Evolutionary conservation across 345 rosid genomes (phyloP), one percentile per base, ranked within the genome.

Genomic region (Viola odorata): DNA sequence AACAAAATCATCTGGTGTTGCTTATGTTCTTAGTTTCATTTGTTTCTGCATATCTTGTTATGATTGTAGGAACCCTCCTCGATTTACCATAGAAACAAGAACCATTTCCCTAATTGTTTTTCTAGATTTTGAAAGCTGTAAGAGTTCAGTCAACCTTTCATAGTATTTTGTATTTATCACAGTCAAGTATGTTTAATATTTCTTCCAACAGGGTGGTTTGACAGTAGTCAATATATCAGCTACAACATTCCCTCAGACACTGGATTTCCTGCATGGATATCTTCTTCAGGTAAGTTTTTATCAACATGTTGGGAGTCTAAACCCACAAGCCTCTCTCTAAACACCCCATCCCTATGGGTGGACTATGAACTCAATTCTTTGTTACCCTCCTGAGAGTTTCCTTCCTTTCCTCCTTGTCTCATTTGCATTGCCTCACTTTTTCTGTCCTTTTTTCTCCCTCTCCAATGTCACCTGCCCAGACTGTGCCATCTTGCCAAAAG

Each of bases 141-240:
- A 23, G 32, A 23, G 32, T 23, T 23, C 32, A 23, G 32, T 23
- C 32, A 23, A 23, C 32, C 32, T 23, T 23, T 23, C 32, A n/a
- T 23, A 23, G 32, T 23, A 23, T 23, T 23, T 23, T 23, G 32
- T 23, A 23, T 23, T 23, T 23, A 23, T 23, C 32, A 23, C 32
- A 23, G 32, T 23, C 32, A 23, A 23, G 32, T 23, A 23, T 23
- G 32, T 23, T 23, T 23, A 23, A 0, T 23, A 0, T 23, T 23
- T 23, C 32, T 23, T 23, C 32, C 32, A 23, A 23, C 32, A 23
- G 32, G 32, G 32, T 23, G 96, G 96, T 65, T 76, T 86, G 64
- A 78, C 80, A 3, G 89, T 86, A 50, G 94, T 80, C 59, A 86
- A 83, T 66, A 73, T 91, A 82, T 83, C 98, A 1, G 96, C 96